Percentiles rank a stretch among this genome's conserved stretches.
phyloP scores from a whole-genome alignment of 1,284 basidiomycete species.

The Apiotrichum laibachii region DNA sequence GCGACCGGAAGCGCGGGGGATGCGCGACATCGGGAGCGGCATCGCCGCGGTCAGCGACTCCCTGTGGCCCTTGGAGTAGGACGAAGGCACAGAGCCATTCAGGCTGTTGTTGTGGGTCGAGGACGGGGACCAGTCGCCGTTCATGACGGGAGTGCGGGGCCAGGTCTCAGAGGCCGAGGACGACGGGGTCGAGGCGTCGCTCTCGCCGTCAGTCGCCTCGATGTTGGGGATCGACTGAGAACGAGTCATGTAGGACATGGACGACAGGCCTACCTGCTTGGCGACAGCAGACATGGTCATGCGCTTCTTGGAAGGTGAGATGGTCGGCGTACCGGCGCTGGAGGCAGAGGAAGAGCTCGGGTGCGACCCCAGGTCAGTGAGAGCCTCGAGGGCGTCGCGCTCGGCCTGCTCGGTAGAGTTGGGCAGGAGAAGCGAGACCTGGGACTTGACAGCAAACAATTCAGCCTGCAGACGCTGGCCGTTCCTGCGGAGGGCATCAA shows the following conservation, averaged over 20 bases:
- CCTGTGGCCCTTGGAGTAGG: background rate
- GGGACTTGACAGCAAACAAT: conserved; percentile 6
- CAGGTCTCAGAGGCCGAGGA: conserved; percentile 1
- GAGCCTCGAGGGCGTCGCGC: conserved; percentile 4
- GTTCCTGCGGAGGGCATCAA: conserved; percentile 8
- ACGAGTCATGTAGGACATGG: background rate
- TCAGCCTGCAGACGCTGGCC: conserved; percentile 6
- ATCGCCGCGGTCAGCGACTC: background rate
- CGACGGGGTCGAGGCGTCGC: background rate
- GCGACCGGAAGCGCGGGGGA: background rate
- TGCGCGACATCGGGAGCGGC: background rate
- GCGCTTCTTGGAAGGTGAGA: no score
- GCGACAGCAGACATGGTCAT: no score
- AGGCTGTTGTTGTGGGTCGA: background rate
- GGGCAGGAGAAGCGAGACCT: conserved; percentile 8
- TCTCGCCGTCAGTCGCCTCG: background rate
- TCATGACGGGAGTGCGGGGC: conserved; percentile 4
- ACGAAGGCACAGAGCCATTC: background rate
- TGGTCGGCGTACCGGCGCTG: no score
- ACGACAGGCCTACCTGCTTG: background rate
- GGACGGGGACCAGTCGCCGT: background rate
- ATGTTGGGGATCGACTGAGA: background rate
- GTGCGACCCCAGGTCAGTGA: background rate
- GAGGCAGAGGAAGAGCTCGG: background rate
- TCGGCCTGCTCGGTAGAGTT: conserved; percentile 2